Conservation (phyloP, 2,329 filamentous ascomycete genomes). For the Magnaporthiopsis incrustans region DNA sequence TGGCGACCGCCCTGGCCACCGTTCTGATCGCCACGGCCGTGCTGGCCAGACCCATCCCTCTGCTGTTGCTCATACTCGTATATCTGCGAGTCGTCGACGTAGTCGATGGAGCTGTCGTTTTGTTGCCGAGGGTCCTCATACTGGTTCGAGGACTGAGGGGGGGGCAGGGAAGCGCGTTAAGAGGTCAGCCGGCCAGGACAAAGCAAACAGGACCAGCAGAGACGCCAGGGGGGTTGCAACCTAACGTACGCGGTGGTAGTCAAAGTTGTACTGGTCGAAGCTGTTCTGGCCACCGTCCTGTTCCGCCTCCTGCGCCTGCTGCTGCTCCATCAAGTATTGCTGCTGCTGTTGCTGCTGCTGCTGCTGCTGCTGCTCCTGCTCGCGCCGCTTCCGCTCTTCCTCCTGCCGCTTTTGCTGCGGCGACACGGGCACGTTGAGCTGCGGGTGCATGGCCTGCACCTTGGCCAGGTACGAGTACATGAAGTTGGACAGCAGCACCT, state of each 20-base stretch:
- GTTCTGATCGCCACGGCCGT: slow-evolving; percentile 6
- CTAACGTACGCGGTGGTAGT: slow-evolving; percentile 27
- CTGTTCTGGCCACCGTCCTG: slow-evolving; percentile 16
- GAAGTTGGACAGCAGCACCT: slow-evolving; percentile 95
- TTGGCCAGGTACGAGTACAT: slow-evolving; percentile 99
- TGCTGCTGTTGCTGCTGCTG: slow-evolving; percentile 24
- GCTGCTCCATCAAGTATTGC: slow-evolving; percentile 12
- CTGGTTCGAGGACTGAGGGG: slow-evolving; percentile 19
- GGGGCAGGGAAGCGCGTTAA: not conserved
- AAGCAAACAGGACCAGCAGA: not conserved
- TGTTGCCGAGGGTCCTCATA: slow-evolving; percentile 21
- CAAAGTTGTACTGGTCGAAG: slow-evolving; percentile 24
- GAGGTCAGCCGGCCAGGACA: slow-evolving; percentile 3
- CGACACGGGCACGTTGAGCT: slow-evolving; percentile 82
- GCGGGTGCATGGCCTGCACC: slow-evolving; percentile 97
- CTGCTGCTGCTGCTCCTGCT: slow-evolving; percentile 35
- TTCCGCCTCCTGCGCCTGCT: slow-evolving; percentile 13
- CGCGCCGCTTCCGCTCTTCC: slow-evolving; percentile 39
- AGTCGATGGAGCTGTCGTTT: slow-evolving; percentile 18
- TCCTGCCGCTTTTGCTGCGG: slow-evolving; percentile 42
- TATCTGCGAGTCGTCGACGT: slow-evolving; percentile 25
- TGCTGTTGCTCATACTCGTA: slow-evolving; percentile 26
- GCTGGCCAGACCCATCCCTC: slow-evolving; percentile 9
- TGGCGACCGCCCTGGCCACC: slow-evolving; percentile 5
- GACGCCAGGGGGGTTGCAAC: not conserved